Evolutionary conservation across 352 stramenopile genomes (phyloP), one percentile per base, ranked within the genome.

Genomic region (Phytophthora litchii): DNA sequence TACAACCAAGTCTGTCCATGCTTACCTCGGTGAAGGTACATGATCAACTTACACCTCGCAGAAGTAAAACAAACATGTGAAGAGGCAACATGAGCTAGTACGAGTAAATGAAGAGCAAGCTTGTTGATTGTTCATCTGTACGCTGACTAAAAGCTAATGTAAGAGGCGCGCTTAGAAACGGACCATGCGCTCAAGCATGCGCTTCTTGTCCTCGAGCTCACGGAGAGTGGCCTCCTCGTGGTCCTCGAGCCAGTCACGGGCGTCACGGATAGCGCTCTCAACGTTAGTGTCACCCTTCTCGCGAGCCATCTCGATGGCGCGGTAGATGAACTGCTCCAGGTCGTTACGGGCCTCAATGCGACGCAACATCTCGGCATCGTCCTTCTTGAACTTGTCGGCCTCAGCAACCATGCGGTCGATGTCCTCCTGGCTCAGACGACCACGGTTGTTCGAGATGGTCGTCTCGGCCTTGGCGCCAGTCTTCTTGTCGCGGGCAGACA

Each of bases 161-260:
- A 70, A 67, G 43, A 61, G 43, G 52, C 46, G 42, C 64, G 59
- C 65, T 83, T 83, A 87, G 62, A 83, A 83, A 49, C 77, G 77
- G 37, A 89, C 73, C 72, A 89, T 78, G 58, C 76, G 79, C 69
- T 89, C 76, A 13, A 89, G 70, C 79, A 82, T 80, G 46, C 79
- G 79, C 80, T 97, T 95, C 88, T 98, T 98, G 68, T 97, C 89
- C 71, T 98, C 94, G 34, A 90, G 96, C 72, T 98, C 93, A 70
- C 97, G 92, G 32, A 95, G 88, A 49, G 95, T 95, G 29, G 84
- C 88, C 50, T 85, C 73, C 60, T 92, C 83, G 78, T 97, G 83
- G 59, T 81, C 78, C 60, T 89, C 79, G 29, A 97, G 73, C 94
- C 94, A 98, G 42, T 86, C 71, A 38, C 92, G 86, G 6, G 89